Conservation (phyloP, 1,139 yeast species). For the Geotrichum siamense region DNA sequence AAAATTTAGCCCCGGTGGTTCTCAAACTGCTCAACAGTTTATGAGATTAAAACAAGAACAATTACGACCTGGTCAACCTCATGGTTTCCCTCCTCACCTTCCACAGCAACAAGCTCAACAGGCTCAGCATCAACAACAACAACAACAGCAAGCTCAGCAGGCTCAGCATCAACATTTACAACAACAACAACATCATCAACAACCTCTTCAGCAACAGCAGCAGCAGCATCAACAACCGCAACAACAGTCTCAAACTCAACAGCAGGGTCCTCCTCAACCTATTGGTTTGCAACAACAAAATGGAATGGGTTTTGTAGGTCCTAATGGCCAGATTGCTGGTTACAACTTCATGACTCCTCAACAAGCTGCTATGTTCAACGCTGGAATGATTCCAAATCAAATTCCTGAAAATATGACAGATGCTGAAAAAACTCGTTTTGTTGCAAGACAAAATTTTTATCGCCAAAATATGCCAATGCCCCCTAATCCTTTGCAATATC, state of each 20-base stretch:
- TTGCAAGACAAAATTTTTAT: slow-evolving; percentile 10
- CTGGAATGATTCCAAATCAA: slow-evolving; percentile 13
- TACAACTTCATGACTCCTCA: slow-evolving; percentile 12
- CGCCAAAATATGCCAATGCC: slow-evolving; percentile 18
- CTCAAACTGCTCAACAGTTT: slow-evolving; percentile 61
- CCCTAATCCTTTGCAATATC: slow-evolving; percentile 20
- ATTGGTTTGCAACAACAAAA: slow-evolving; percentile 16
- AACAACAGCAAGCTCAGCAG: slow-evolving; percentile 8
- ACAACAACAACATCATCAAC: no score
- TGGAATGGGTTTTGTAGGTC: slow-evolving; percentile 15
- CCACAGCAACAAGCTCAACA: no score
- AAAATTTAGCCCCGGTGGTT: slow-evolving; percentile 40
- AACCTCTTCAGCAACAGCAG: slow-evolving; percentile 20
- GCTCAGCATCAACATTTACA: not conserved
- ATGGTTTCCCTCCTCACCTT: slow-evolving; percentile 25
- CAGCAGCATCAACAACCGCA: slow-evolving; percentile 24
- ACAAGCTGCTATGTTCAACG: slow-evolving; percentile 16
- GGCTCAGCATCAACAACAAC: slow-evolving; percentile 6
- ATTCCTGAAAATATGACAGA: slow-evolving; percentile 26
- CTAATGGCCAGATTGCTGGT: slow-evolving; percentile 16
- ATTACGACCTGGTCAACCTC: slow-evolving; percentile 29
- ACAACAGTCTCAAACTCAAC: slow-evolving; percentile 23
- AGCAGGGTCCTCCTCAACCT: slow-evolving; percentile 14
- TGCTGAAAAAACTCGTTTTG: slow-evolving; percentile 26
- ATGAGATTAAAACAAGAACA: slow-evolving; percentile 53